Base-by-base conservation (phyloP, 768 basidiomycete species). In the Lepiota subincarnata region DNA sequence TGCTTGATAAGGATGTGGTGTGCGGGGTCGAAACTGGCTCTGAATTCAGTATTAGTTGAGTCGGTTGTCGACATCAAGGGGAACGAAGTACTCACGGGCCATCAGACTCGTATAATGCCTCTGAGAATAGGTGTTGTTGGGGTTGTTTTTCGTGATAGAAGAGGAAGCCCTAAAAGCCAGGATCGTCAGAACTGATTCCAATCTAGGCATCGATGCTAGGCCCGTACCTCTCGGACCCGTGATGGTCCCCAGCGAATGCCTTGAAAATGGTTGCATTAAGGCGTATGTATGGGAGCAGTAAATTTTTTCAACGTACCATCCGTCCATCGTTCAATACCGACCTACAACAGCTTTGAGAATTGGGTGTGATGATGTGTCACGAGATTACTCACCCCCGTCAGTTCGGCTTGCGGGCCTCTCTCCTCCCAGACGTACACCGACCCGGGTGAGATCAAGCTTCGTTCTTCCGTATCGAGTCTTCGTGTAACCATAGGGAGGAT, bases 361-460 rank as follows among this genome's bases (percentile, higher is more conserved):
- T 58, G 45, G 58, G 42, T 19, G 16, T 28, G 18, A 31, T n/a
- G 46, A 13, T 16, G 20, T 31, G 20, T 18, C 11, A 41, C 42
- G 36, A 24, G 18, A 46, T 2, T 36, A 70, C 79, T 64, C 68
- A 89, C 86, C 57, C 87, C 86, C 54, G 85, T 86, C 24, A 86
- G 72, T 57, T 88, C 88, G 45, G 84, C 75, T 53, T 84, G 81
- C 37, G 86, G 80, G 0, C 83, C 83, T 50, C 89, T 77, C 67
- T 92, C 89, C 64, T 91, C 89, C 88, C 89, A 92, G 13, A 92
- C 89, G 60, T 87, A 92, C 6, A 90, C 84, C 47, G 81, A 82
- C 16, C 89, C 89, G 6, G 88, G 78, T n/a, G 76, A 64, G 51
- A 91, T 88, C 53, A 79, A 67, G 36, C 84, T 76, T 49, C 89